These are phyloP conservation scores for Colletotrichum tanaceti DNA, from an alignment of 2,329 filamentous ascomycete genomes.

Conservation along the genomic window DNA sequence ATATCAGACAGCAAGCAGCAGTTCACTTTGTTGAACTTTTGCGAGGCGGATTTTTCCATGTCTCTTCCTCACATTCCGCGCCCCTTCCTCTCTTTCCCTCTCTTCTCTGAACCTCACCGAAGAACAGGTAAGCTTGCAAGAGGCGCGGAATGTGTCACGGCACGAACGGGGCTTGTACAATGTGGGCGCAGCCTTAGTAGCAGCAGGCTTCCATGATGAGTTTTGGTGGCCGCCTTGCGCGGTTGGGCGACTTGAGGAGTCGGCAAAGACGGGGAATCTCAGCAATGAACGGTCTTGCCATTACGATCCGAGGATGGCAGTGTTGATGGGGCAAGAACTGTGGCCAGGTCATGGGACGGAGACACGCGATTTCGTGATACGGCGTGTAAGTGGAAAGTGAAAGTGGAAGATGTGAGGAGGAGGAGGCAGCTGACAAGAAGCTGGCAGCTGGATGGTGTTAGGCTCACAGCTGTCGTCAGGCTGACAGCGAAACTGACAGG, in stretches of 20 bases:
- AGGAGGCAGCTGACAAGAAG: not conserved
- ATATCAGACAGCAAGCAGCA: too few relatives aligned
- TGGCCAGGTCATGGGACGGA: not conserved
- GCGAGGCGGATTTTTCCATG: too few relatives aligned
- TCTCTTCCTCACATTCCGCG: too few relatives aligned
- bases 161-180: not conserved
- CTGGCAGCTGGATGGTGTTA: not conserved
- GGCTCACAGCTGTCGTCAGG: not conserved
- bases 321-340: not conserved
- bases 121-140: not conserved
- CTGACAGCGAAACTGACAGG: too few relatives aligned
- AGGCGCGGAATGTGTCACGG: not conserved
- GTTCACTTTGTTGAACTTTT: too few relatives aligned
- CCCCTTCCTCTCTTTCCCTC: not conserved
- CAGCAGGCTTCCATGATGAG: constrained; percentile 1
- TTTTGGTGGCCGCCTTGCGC: not conserved
- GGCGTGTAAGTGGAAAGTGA: not conserved
- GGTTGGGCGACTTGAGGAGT: not conserved
- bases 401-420: not conserved
- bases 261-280: not conserved
- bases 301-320: not conserved
- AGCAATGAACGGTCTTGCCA: too few relatives aligned
- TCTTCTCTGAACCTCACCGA: not conserved
- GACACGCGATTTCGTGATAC: not conserved
- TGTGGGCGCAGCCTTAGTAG: not conserved